Conservation (phyloP, 805 yeast species). For the Candida vartiovaarae region DNA sequence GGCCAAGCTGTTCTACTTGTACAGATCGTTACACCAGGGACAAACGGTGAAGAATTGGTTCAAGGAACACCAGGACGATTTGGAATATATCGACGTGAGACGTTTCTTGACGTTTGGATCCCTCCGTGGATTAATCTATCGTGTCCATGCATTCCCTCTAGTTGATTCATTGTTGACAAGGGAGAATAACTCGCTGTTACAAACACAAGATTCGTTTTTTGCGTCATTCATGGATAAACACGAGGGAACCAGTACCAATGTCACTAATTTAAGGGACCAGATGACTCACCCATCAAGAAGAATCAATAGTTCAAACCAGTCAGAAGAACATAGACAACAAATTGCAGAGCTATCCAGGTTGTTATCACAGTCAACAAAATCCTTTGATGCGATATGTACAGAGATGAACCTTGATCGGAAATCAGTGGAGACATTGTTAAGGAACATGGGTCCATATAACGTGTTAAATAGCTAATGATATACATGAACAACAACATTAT, state of each 20-base stretch:
- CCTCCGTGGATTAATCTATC: constrained; percentile 69
- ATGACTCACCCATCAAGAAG: background rate
- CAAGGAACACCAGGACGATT: constrained; percentile 47
- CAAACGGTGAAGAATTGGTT: constrained; percentile 79
- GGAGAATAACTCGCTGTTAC: constrained; percentile 2
- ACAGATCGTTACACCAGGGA: constrained; percentile 73
- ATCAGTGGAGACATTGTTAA: constrained; percentile 46
- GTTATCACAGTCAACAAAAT: constrained; percentile 40
- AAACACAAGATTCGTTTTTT: constrained; percentile 10
- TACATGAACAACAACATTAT: too few relatives aligned
- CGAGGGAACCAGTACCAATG: constrained; percentile 2
- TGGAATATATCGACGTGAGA: constrained; percentile 70
- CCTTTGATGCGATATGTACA: constrained; percentile 65
- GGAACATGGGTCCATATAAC: constrained; percentile 43
- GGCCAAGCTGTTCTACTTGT: constrained; percentile 62
- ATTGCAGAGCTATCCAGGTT: constrained; percentile 25
- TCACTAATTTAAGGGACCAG: background rate
- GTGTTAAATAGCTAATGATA: constrained; percentile 31
- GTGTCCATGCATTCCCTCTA: constrained; percentile 70
- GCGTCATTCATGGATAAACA: background rate
- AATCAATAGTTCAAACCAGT: constrained; percentile 4
- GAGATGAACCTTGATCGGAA: constrained; percentile 49
- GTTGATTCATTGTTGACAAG: constrained; percentile 14
- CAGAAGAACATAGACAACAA: constrained; percentile 14
- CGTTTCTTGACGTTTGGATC: constrained; percentile 85